Base-by-base conservation (phyloP, 768 basidiomycete genomes). In the Tricholoma hemisulphureum region DNA sequence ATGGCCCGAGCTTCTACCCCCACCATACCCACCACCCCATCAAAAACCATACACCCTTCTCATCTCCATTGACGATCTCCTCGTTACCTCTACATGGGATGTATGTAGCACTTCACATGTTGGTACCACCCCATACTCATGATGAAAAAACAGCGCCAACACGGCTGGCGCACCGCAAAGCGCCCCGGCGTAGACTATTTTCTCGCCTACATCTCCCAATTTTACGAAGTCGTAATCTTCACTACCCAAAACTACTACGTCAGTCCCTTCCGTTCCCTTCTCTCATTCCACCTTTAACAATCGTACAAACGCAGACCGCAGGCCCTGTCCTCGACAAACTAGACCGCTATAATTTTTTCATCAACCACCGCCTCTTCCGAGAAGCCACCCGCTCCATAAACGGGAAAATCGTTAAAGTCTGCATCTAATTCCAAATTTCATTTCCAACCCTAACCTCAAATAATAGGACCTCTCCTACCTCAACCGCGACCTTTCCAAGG, bases 171-270 rank as follows among this genome's bases (percentile, higher is more conserved):
- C 62, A 98, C 96, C 3, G 96, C 95, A 5, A 99, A 98, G 75
- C 86, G 97, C 31, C 96, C 97, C 1, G 97, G 97, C 4, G 91
- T 95, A 14, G 97, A 99, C 69, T 98, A 99, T 75, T 99, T 99
- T 83, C 80, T 99, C 31, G 95, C 85, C 24, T 99, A 99, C 71
- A 84, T 99, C 49, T 93, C 94, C 0, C 96, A 98, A 68, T 99
- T 98, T 77, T 99, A 94, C 70, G 97, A 99, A 77, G 85, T 98
- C 57, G 96, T 98, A 31, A 79, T 99, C 54, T 99, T 98, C 76
- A 98, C 95, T 9, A 82, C 87, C 16, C 93, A 96, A 74, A 83
- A 91, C 56, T 80, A 83, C 66, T 98, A 96, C 72, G 95, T 96
- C 62, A 50, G 91, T 82, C 34, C n/a, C 23, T 35, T n/a, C n/a